Conservation (phyloP, 257 asterid genomes). For the Osmanthus fragrans region DNA sequence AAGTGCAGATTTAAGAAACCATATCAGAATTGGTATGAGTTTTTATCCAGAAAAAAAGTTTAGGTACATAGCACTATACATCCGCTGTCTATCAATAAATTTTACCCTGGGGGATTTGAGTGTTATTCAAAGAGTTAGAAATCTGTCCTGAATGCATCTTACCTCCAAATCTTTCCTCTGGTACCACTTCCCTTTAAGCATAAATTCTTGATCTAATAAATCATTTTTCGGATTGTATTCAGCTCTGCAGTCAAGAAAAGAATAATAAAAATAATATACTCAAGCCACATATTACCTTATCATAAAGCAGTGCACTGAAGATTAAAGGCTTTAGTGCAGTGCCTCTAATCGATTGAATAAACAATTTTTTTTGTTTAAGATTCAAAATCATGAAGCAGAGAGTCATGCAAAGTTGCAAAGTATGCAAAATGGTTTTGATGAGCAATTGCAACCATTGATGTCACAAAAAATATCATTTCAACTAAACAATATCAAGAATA, state of each 20-base stretch:
- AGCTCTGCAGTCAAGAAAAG: slow-evolving; percentile 50
- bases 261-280: background rate
- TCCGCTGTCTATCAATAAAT: background rate
- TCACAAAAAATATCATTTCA: background rate
- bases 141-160: slow-evolving; percentile 11
- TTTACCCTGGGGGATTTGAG: background rate
- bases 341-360: background rate
- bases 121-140: background rate
- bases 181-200: slow-evolving; percentile 75
- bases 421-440: background rate
- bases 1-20: background rate
- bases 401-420: background rate
- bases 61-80: background rate
- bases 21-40: background rate
- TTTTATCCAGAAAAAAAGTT: background rate
- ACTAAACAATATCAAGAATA: background rate
- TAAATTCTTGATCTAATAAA: slow-evolving; percentile 76
- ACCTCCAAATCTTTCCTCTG: slow-evolving; percentile 94
- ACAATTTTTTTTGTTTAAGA: background rate
- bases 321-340: background rate
- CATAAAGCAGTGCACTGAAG: background rate
- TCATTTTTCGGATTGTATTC: slow-evolving; percentile 86
- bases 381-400: background rate
- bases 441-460: background rate
- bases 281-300: background rate